Conservation (phyloP, 2,329 filamentous ascomycete species). For the Fusarium duplospermum region DNA sequence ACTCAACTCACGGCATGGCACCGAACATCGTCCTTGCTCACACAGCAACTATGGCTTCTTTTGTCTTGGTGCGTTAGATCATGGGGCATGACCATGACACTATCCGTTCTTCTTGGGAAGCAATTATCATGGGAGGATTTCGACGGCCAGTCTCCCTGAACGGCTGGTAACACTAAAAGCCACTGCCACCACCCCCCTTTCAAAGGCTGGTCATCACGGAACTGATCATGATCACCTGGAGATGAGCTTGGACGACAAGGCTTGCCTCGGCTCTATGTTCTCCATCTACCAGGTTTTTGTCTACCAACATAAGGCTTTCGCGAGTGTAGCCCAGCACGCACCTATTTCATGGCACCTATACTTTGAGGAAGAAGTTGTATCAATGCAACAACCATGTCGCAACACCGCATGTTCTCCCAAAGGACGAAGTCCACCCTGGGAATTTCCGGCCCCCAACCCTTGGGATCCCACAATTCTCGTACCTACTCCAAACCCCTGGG, state of each 20-base stretch:
- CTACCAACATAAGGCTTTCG: neutral
- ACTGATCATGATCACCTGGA: neutral
- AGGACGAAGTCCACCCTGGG: too few species aligned
- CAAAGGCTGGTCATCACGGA: neutral
- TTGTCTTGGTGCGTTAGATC: too few species aligned
- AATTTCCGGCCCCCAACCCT: too few species aligned
- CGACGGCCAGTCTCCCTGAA: neutral
- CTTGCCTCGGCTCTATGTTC: neutral
- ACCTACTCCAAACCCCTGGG: too few species aligned
- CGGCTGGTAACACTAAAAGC: neutral
- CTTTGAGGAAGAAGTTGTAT: neutral
- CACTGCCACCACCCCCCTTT: too few species aligned
- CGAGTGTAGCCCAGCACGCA: too few species aligned
- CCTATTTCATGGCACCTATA: neutral
- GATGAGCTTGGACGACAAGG: neutral
- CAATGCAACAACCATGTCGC: neutral
- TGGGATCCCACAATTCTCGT: too few species aligned
- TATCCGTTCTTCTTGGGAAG: too few species aligned
- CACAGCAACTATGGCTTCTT: too few species aligned
- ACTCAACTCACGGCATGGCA: neutral
- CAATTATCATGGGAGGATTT: too few species aligned
- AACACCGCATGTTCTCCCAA: neutral
- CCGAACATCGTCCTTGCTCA: too few species aligned
- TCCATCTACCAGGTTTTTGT: neutral
- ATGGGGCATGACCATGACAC: too few species aligned